phyloP scores from a whole-genome alignment of 2,329 filamentous ascomycete species.

The Aspergillus udagawae region DNA sequence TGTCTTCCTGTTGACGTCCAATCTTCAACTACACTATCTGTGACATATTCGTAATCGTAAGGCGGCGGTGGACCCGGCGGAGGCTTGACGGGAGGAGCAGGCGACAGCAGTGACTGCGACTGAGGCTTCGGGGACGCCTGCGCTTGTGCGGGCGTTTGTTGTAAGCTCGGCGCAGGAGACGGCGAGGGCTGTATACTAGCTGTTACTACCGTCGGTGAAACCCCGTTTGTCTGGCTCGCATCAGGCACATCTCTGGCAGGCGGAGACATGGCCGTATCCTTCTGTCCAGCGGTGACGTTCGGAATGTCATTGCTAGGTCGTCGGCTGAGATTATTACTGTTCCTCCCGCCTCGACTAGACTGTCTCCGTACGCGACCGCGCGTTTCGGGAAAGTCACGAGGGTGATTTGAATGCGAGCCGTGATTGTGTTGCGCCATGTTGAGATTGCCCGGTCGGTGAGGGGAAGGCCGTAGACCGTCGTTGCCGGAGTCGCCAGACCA shows the following conservation, averaged over 20 bases:
- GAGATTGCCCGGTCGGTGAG: conserved; percentile 44
- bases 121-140: conserved; percentile 16
- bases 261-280: conserved; percentile 30
- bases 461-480: conserved; percentile 42
- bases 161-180: conserved; percentile 12
- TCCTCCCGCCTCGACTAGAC: conserved; percentile 36
- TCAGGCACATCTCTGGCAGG: conserved; percentile 29
- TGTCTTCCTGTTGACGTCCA: conserved; percentile 69
- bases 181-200: conserved; percentile 17
- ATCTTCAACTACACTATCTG: conserved; percentile 60
- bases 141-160: conserved; percentile 7
- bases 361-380: conserved; percentile 38
- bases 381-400: conserved; percentile 35
- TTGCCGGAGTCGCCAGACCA: conserved; percentile 42
- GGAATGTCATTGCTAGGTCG: conserved; percentile 33
- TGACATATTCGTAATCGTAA: conserved; percentile 74
- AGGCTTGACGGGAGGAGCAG: conserved; percentile 11
- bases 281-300: conserved; percentile 28
- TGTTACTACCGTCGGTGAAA: conserved; percentile 7
- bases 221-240: conserved; percentile 26
- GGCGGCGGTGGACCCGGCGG: conserved; percentile 24
- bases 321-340: conserved; percentile 26
- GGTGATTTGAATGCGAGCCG: conserved; percentile 30
- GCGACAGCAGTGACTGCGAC: conserved; percentile 15
- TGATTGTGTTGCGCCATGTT: conserved; percentile 52